Conservation (phyloP, 1,284 basidiomycete genomes). For the Cryptococcus jaspeensis region DNA sequence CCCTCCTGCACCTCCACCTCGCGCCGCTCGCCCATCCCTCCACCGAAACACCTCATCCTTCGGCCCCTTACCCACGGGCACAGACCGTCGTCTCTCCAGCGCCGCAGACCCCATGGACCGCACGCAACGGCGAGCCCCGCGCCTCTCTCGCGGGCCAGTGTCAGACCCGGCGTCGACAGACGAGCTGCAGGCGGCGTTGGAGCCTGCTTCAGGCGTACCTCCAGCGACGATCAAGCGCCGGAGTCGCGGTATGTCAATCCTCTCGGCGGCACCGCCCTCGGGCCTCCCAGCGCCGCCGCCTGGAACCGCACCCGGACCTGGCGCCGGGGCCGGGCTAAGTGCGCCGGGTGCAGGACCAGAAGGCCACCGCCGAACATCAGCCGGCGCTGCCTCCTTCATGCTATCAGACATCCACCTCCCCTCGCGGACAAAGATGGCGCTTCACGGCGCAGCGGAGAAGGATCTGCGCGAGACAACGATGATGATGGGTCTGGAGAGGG, state of each 20-base stretch:
- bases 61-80: slow-evolving; percentile 6
- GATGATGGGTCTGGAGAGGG: slow-evolving; percentile 45
- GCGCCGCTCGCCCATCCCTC: slow-evolving; percentile 22
- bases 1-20: slow-evolving; percentile 4
- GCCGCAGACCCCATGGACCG: slow-evolving; percentile 36
- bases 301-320: too few relatives aligned
- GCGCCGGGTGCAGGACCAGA: background rate
- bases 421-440: slow-evolving; percentile 20
- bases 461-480: slow-evolving; percentile 52
- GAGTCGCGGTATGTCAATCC: slow-evolving; percentile 14
- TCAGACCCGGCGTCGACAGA: slow-evolving; percentile 18
- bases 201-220: slow-evolving; percentile 43
- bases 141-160: slow-evolving; percentile 29
- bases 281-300: background rate
- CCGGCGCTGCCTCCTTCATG: slow-evolving; percentile 15
- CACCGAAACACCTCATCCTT: slow-evolving; percentile 29
- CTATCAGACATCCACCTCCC: slow-evolving; percentile 41
- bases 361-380: slow-evolving; percentile 29
- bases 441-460: slow-evolving; percentile 61
- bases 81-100: slow-evolving; percentile 20
- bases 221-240: slow-evolving; percentile 12
- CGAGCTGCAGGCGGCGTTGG: slow-evolving; percentile 34
- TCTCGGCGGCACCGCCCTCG: slow-evolving; percentile 1
- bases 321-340: too few relatives aligned
- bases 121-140: slow-evolving; percentile 28